phyloP scores from a whole-genome alignment of 768 basidiomycete species.

The Leccinum olivaceopallidum region DNA sequence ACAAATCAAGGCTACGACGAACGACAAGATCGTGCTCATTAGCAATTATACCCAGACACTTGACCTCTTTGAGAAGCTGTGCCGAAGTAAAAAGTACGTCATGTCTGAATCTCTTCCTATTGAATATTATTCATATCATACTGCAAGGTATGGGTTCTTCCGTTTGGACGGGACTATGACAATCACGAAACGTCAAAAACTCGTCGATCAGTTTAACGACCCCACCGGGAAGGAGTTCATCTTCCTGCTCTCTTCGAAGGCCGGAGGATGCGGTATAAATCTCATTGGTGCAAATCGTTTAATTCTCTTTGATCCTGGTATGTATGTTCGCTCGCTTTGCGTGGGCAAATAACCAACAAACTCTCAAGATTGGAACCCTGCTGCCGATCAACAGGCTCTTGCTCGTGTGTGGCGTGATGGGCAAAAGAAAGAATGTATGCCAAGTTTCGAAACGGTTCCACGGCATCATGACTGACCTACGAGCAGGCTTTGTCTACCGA shows the following conservation, averaged over 20 bases:
- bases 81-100: constrained; percentile 77
- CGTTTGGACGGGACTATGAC: constrained; percentile 93
- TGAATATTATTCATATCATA: not conserved
- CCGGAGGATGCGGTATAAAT: constrained; percentile 96
- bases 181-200: constrained; percentile 89
- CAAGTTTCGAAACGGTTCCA: not conserved
- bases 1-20: too few relatives aligned
- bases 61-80: constrained; percentile 88
- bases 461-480: not conserved
- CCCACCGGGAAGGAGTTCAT: constrained; percentile 92
- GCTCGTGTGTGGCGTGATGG: constrained; percentile 99
- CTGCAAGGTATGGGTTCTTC: constrained; percentile 79
- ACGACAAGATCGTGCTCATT: constrained; percentile 95
- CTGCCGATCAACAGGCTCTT: constrained; percentile 96
- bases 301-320: constrained; percentile 92
- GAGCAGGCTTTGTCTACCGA: constrained; percentile 93
- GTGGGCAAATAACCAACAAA: not conserved
- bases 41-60: constrained; percentile 97
- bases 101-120: not conserved
- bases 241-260: constrained; percentile 93
- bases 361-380: constrained; percentile 92
- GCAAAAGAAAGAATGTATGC: constrained; percentile 97
- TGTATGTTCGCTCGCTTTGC: constrained; percentile 9
- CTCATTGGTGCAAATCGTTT: constrained; percentile 94
- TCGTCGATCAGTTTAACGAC: constrained; percentile 95